phyloP scores from a whole-genome alignment of 139 green algal genomes.

The Tetradesmus obliquus region DNA sequence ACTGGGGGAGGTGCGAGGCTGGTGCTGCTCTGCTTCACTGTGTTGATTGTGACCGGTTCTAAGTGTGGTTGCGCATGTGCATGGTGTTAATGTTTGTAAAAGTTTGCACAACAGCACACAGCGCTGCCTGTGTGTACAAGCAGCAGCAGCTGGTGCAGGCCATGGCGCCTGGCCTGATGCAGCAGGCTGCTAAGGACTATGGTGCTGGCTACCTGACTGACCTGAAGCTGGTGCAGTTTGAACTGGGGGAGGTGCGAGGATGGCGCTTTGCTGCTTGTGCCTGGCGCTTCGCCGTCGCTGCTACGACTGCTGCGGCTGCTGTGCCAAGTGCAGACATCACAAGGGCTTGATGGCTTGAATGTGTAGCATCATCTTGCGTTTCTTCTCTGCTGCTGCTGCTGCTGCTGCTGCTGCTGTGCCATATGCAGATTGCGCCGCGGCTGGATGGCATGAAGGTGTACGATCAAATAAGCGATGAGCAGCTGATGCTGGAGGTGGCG shows the following conservation, averaged over 20 bases:
- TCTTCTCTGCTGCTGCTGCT: not conserved
- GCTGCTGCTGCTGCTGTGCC: not conserved
- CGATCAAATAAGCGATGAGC: conserved; percentile 7
- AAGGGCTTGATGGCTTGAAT: not conserved
- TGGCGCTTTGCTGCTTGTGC: not conserved
- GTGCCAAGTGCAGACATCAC: not conserved
- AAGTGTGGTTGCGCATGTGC: not conserved
- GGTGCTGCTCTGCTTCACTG: not conserved
- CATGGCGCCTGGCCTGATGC: conserved; percentile 6
- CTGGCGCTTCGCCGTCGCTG: not conserved
- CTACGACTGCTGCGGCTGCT: not conserved
- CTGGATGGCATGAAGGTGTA: conserved; percentile 39
- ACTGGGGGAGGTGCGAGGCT: conserved; percentile 9
- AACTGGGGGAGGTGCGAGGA: conserved; percentile 14
- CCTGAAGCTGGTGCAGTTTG: conserved; percentile 20
- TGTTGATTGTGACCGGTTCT: too few species aligned
- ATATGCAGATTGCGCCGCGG: conserved; percentile 3
- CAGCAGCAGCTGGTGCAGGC: conserved; percentile 6
- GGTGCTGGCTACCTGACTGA: conserved; percentile 15
- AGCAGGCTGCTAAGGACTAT: not conserved
- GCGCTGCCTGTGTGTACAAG: too few species aligned
- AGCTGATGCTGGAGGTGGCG: conserved; percentile 30
- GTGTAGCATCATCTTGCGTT: not conserved
- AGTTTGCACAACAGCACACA: too few species aligned
- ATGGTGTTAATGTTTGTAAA: not conserved